Percentiles rank a stretch among this genome's conserved stretches.
These are phyloP conservation scores for Penicillium sp. DNA, from an alignment of 2,329 filamentous ascomycete species.

Conservation along the genomic window DNA sequence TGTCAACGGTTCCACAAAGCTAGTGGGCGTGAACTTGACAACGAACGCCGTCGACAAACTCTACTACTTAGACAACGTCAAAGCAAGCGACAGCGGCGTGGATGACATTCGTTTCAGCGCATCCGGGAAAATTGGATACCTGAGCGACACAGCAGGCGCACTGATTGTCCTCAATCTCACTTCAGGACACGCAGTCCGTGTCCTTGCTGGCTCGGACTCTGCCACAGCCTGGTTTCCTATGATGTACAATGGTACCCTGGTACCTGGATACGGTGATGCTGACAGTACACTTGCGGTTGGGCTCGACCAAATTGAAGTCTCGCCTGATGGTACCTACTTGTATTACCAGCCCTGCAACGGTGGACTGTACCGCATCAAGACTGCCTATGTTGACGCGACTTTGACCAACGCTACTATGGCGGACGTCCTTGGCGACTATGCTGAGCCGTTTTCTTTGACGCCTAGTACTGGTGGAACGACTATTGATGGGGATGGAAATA, in stretches of 20 bases:
- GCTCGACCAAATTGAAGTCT: not conserved
- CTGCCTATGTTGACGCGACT: not conserved
- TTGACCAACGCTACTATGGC: not conserved
- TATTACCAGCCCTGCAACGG: conserved; percentile 1
- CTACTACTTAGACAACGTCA: conserved; percentile 37
- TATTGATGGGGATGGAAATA: not conserved
- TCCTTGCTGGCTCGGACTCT: not conserved
- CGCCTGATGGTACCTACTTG: not conserved
- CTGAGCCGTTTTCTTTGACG: not conserved
- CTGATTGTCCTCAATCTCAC: conserved; percentile 24
- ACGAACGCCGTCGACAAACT: conserved; percentile 34
- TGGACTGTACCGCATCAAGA: not conserved
- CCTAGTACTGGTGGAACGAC: not conserved
- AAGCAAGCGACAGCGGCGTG: conserved; percentile 27
- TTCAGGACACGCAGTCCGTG: not conserved
- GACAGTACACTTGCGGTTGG: not conserved
- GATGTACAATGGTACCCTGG: not conserved
- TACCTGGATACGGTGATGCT: not conserved
- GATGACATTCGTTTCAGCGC: conserved; percentile 30
- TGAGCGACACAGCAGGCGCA: conserved; percentile 12
- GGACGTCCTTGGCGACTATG: not conserved
- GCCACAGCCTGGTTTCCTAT: conserved; percentile 1
- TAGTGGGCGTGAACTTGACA: conserved; percentile 34
- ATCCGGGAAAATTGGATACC: not conserved
- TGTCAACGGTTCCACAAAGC: conserved; percentile 29